Evolutionary conservation across 176 grass and related monocot genomes (phyloP).

Genomic region (Raddia distichophylla): DNA sequence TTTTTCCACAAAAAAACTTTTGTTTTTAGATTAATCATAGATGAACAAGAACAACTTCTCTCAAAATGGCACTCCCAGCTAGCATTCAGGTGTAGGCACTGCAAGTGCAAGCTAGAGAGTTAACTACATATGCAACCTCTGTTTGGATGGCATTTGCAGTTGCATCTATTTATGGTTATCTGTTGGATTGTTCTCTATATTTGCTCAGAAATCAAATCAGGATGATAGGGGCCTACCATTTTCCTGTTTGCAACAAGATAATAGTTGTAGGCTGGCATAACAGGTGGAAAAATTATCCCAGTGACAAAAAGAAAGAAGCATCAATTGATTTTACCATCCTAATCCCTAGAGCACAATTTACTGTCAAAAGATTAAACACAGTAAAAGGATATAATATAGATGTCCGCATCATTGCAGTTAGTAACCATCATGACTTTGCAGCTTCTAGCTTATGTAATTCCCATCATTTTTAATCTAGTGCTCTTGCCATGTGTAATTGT

Average conservation of each 20-base stretch:
- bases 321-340: background rate
- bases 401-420: background rate
- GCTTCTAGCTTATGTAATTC: background rate
- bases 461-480: background rate
- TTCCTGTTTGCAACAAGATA: background rate
- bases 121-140: background rate
- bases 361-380: background rate
- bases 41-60: conserved; percentile 7
- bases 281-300: background rate
- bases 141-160: background rate
- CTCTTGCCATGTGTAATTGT: conserved; percentile 1
- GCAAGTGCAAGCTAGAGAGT: background rate
- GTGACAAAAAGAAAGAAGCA: background rate
- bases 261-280: conserved; percentile 3
- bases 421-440: background rate
- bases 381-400: background rate
- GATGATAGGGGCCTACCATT: background rate
- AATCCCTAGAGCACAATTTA: too few species aligned
- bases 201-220: conserved; percentile 25
- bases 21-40: background rate
- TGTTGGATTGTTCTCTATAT: background rate
- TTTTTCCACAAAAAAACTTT: background rate
- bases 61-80: background rate
- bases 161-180: background rate
- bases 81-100: conserved; percentile 12